These are phyloP conservation scores for Ophiosphaerella narmari DNA, from an alignment of 2,329 filamentous ascomycete genomes.

Conservation along the genomic window DNA sequence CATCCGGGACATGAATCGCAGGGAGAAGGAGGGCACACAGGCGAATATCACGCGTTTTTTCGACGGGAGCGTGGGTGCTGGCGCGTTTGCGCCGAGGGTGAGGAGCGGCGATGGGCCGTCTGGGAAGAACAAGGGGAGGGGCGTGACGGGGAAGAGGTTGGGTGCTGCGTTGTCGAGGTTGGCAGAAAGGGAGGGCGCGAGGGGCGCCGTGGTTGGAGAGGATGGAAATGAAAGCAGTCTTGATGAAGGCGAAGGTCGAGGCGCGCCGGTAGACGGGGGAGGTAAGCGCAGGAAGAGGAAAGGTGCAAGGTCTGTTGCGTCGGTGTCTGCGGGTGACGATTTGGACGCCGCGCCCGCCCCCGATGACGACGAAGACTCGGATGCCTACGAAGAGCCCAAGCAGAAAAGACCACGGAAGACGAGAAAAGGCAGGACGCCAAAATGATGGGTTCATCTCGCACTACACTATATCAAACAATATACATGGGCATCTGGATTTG, in stretches of 20 bases:
- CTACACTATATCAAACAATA: too few relatives aligned
- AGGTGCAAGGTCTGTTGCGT: constrained; percentile 12
- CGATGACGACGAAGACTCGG: constrained; percentile 27
- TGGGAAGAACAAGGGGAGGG: constrained; percentile 47
- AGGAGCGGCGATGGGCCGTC: constrained; percentile 60
- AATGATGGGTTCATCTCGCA: background rate
- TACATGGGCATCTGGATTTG: too few relatives aligned
- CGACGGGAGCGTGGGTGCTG: constrained; percentile 71
- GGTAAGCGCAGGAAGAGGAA: constrained; percentile 26
- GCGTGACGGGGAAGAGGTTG: constrained; percentile 38
- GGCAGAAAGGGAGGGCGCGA: constrained; percentile 34
- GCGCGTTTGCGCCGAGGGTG: constrained; percentile 73
- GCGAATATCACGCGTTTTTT: constrained; percentile 96
- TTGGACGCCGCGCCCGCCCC: constrained; percentile 10
- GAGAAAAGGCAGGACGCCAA: constrained; percentile 13
- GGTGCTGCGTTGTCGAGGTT: constrained; percentile 39
- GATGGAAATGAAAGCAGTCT: constrained; percentile 12
- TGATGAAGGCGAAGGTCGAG: constrained; percentile 11
- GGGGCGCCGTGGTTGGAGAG: constrained; percentile 23
- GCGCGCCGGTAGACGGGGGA: background rate
- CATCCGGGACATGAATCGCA: constrained; percentile 90
- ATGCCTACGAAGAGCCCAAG: constrained; percentile 34
- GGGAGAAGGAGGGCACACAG: constrained; percentile 89
- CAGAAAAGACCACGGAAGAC: constrained; percentile 32
- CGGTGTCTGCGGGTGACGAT: constrained; percentile 17